Base-by-base conservation (phyloP, 768 basidiomycete species). In the Phaeolepiota aurea region DNA sequence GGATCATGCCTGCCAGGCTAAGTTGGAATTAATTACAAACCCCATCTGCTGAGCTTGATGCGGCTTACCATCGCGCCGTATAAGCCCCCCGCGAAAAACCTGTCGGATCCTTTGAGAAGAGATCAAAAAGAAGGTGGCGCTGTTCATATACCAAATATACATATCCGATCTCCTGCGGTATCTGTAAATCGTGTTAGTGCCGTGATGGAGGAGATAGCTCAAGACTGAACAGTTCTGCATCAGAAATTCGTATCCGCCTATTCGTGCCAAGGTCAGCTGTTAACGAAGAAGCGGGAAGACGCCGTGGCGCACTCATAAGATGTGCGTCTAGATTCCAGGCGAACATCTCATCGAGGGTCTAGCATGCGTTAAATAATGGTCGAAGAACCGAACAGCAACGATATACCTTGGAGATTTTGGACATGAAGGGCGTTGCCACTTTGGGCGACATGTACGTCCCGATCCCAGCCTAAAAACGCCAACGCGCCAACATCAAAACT, bases 11-110 rank as follows among this genome's bases (percentile, higher is more conserved):
- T 4, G 71, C 71, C 3, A 72, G 62, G 42, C 67, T 69, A 28
- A 32, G 12, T 38, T 12, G 30, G 4, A 21, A 19, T n/a, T 20
- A 18, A 21, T 7, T 13, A 14, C 34, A 10, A 28, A 37, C 12
- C 38, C n/a, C 32, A 20, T 20, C 16, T 21, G 40, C 30, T 3
- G 19, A n/a, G 20, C 23, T 15, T 7, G 38, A 4, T 25, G 28
- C 18, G 20, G 40, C 54, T 20, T 14, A 68, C 66, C 69, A 68
- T 33, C 79, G 63, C 11, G 79, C 78, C 0, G 76, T 78, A 54
- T 78, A 79, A 4, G 77, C 76, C 11, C 81, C 80, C 22, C 82
- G 65, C 21, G 78, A 81, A 54, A 85, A 83, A 0, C 67, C 65
- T 66, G 37, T 16, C 25, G 1, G 19, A 30, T 5, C 12, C 28